Evolutionary conservation across 2,329 filamentous ascomycete species (phyloP).

Genomic region (Falciphora oryzae): DNA sequence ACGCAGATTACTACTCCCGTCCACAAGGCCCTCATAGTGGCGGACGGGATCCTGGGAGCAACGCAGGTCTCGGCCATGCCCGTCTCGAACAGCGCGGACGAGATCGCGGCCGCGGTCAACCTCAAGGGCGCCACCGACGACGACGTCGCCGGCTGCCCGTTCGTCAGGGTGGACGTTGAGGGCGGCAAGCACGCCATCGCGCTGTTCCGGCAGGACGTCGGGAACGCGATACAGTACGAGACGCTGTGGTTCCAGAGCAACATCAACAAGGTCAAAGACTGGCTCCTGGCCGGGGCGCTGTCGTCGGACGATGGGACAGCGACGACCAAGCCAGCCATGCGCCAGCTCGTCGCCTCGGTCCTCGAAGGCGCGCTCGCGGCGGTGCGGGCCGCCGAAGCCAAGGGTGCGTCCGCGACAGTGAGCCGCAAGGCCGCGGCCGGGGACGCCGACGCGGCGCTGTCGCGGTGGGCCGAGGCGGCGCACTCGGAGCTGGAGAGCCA

Average conservation of each 20-base stretch:
- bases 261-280: conserved; percentile 56
- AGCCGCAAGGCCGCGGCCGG: conserved; percentile 29
- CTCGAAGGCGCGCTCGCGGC: conserved; percentile 47
- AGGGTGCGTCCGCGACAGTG: conserved; percentile 27
- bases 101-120: conserved; percentile 53
- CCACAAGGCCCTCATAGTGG: conserved; percentile 72
- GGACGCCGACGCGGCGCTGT: conserved; percentile 53
- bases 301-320: conserved; percentile 27
- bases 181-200: conserved; percentile 57
- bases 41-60: conserved; percentile 65
- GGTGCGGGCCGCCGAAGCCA: conserved; percentile 45
- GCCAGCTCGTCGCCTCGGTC: conserved; percentile 61
- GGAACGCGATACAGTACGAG: conserved; percentile 67
- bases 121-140: conserved; percentile 16
- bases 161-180: conserved; percentile 57
- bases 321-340: conserved; percentile 59
- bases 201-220: conserved; percentile 62
- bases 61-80: conserved; percentile 44
- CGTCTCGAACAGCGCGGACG: conserved; percentile 27
- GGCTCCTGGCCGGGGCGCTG: conserved; percentile 51
- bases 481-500: conserved; percentile 79
- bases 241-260: conserved; percentile 69
- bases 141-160: conserved; percentile 41
- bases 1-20: conserved; percentile 73
- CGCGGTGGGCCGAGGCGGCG: conserved; percentile 69